Base-by-base conservation (phyloP, 768 basidiomycete species). In the Galerina sulciceps region DNA sequence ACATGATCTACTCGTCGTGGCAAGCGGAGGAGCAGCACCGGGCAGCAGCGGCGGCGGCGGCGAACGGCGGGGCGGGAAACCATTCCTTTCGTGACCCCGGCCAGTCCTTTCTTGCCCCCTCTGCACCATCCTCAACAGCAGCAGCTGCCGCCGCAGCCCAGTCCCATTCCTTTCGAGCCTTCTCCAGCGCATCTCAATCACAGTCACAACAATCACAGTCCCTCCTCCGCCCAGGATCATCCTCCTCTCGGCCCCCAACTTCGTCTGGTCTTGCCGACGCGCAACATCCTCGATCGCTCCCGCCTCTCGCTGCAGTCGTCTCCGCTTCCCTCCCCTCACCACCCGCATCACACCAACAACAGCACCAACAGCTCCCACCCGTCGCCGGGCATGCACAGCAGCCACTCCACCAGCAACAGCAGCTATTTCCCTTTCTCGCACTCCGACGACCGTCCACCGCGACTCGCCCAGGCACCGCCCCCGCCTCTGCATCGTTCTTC, bases 41-140 rank as follows among this genome's bases (percentile, higher is more conserved):
- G n/a, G n/a, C n/a, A n/a, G n/a, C n/a, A 26, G 34, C 13, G 60
- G 23, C 48, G 58, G 37, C 61, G 59, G 41, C 23, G 60, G 42
- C 34, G 34, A n/a, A 34, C 41, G 18, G 41, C 31, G 26, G 37
- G 22, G 36, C 1, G 18, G 44, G 52, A 17, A 60, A 44, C 53
- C 86, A 87, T 85, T 89, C 87, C 85, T 88, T 88, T 88, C 87
- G 85, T 83, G 85, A 85, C 80, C 78, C 85, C 83, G 77, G 81
- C 84, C 88, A 89, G 85, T 89, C 88, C 88, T 89, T 89, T 88
- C 88, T 85, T 86, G 71, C 58, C 66, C 66, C 69, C 63, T 57
- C 65, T 40, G 34, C 58, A n/a, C 35, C 60, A n/a, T 59, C 66
- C 66, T 64, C 80, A 72, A 55, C 74, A 69, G 59, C 71, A 72